Evolutionary conservation across 2,329 filamentous ascomycete species (phyloP), one percentile per base, ranked within the genome.

Genomic region (Cladosporium sp.): DNA sequence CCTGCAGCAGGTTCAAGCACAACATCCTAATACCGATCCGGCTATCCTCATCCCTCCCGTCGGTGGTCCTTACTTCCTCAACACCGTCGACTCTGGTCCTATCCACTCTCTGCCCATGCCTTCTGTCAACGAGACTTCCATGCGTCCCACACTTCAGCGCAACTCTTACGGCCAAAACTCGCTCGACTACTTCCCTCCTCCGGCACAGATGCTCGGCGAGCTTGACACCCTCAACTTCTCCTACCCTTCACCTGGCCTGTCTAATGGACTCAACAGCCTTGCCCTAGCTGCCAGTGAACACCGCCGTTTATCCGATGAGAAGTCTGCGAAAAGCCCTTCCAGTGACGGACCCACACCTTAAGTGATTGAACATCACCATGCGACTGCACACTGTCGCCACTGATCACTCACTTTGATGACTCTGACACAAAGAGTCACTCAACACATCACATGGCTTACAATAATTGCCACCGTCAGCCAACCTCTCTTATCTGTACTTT

Each of bases 241-340:
- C 52, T 78, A 78, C 59, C 76, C 76, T 28, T 77, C 75, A n/a
- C 76, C 76, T 26, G 76, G 76, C 26, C 67, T 78, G 14, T 77
- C 75, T 34, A 77, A 78, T 47, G 76, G 76, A 10, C 71, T 78
- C n/a, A 76, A 78, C 69, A 77, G 74, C 58, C 72, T 78, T 51
- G 76, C 76, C 6, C 68, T 78, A 57, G 76, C 76, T 15, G 76
- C 76, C 21, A 74, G 75, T 49, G 76, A 77, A 65, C 74, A 77
- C 59, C 69, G 70, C 32, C 72, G 75, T 38, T 67, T 75, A 63
- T 74, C 74, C 12, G 71, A 72, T 18, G 76, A 77, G 68, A 74
- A 77, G 67, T 36, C 44, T 51, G 12, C 28, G n/a, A 64, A 64
- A 24, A 57, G 51, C 18, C 61, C 61, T 34, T 64, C 61, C 18